These are phyloP conservation scores for Cyberlindnera mississippiensis DNA, from an alignment of 805 yeast species.

Conservation along the genomic window DNA sequence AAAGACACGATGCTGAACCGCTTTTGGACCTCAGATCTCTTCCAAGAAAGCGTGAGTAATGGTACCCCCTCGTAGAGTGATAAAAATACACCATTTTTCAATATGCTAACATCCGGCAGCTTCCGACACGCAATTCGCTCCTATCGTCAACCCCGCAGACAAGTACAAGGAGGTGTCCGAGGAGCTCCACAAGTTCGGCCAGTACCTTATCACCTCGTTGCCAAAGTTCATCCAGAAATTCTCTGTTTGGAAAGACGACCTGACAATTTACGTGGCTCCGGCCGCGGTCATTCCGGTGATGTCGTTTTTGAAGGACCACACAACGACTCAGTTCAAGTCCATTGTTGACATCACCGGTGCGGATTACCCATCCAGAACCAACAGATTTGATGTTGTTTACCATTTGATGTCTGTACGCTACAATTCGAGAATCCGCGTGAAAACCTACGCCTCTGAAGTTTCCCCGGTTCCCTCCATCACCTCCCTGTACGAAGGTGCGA, in stretches of 20 bases:
- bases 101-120: constrained; percentile 10
- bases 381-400: constrained; percentile 85
- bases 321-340: constrained; percentile 74
- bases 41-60: constrained; percentile 20
- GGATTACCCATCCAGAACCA: constrained; percentile 78
- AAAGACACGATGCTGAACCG: constrained; percentile 6
- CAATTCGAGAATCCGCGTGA: constrained; percentile 83
- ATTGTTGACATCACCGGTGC: constrained; percentile 83
- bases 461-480: constrained; percentile 77
- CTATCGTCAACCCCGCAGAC: constrained; percentile 71
- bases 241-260: constrained; percentile 88
- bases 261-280: constrained; percentile 72
- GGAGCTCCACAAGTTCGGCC: constrained; percentile 78
- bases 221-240: constrained; percentile 83
- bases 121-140: constrained; percentile 21
- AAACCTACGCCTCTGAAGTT: constrained; percentile 82
- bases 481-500: constrained; percentile 72
- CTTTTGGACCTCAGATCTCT: constrained; percentile 19
- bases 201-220: constrained; percentile 68
- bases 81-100: neutral
- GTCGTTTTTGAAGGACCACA: constrained; percentile 69
- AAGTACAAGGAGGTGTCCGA: constrained; percentile 61
- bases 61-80: neutral
- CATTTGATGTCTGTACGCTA: constrained; percentile 75
- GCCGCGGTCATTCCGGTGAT: constrained; percentile 67